These are phyloP conservation scores for Phanerochaete carnosa DNA, from an alignment of 768 basidiomycete species.

Conservation along the genomic window DNA sequence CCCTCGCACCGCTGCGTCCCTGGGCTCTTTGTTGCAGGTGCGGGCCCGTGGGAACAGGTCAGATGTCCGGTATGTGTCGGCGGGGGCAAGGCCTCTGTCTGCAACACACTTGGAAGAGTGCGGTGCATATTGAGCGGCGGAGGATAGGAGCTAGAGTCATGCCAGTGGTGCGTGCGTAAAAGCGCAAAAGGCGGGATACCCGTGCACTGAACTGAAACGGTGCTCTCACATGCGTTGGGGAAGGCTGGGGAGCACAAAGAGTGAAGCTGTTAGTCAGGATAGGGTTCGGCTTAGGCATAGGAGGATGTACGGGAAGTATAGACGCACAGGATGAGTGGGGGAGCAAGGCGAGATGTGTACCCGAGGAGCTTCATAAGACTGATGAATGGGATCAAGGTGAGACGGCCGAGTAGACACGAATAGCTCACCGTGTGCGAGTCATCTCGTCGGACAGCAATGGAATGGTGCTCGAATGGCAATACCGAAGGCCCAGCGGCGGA, in stretches of 20 bases:
- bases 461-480: neutral
- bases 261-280: neutral
- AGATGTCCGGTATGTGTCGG: neutral
- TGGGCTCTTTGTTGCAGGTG: neutral
- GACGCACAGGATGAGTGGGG: neutral
- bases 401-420: neutral
- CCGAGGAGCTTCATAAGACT: neutral
- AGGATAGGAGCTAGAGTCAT: neutral
- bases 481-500: neutral
- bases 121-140: neutral
- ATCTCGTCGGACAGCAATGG: neutral
- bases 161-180: neutral
- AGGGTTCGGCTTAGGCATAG: neutral
- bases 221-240: neutral
- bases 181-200: neutral
- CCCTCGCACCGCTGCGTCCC: slow-evolving; percentile 2
- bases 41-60: neutral
- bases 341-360: neutral
- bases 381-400: neutral
- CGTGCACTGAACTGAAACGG: neutral
- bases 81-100: neutral
- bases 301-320: neutral
- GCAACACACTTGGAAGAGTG: too few relatives aligned
- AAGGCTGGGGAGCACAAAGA: neutral
- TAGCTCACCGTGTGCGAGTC: neutral